Evolutionary conservation across 306 rosid species (phyloP).

Genomic region (Ziziphus jujuba): DNA sequence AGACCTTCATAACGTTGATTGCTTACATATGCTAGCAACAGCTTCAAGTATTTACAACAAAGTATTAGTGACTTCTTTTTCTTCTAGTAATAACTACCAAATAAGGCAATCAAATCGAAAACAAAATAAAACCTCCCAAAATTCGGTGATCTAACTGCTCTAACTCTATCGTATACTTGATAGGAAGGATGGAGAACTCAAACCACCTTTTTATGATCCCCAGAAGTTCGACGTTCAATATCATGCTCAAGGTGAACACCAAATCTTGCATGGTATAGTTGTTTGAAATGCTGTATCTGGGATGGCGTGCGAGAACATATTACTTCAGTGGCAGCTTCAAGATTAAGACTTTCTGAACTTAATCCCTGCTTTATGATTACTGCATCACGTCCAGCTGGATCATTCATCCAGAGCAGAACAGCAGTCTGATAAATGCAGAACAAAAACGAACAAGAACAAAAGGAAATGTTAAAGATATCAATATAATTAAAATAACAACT

Average conservation of each 20-base stretch:
- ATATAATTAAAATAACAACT: not conserved
- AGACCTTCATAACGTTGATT: conserved; percentile 74
- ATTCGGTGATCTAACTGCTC: not conserved
- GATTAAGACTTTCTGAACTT: conserved; percentile 9
- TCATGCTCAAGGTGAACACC: conserved; percentile 62
- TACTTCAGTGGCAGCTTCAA: conserved; percentile 71
- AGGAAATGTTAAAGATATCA: not conserved
- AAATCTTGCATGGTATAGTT: conserved; percentile 51
- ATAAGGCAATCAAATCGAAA: not conserved
- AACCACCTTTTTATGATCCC: conserved; percentile 60
- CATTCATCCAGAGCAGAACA: conserved; percentile 77
- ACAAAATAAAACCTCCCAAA: not conserved
- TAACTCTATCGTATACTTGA: not conserved
- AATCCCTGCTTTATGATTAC: conserved; percentile 41
- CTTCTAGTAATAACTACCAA: not conserved
- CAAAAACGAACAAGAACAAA: not conserved
- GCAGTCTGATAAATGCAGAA: conserved; percentile 42
- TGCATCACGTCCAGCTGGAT: conserved; percentile 79
- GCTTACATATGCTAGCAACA: conserved; percentile 62
- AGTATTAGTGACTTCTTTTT: not conserved
- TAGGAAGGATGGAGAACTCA: not conserved
- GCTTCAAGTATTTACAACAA: conserved; percentile 23
- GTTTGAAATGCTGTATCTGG: conserved; percentile 70
- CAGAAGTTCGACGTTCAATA: conserved; percentile 48
- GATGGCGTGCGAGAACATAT: conserved; percentile 79